These are phyloP conservation scores for Podospora appendiculata DNA, from an alignment of 495 filamentous ascomycete species.

Conservation along the genomic window DNA sequence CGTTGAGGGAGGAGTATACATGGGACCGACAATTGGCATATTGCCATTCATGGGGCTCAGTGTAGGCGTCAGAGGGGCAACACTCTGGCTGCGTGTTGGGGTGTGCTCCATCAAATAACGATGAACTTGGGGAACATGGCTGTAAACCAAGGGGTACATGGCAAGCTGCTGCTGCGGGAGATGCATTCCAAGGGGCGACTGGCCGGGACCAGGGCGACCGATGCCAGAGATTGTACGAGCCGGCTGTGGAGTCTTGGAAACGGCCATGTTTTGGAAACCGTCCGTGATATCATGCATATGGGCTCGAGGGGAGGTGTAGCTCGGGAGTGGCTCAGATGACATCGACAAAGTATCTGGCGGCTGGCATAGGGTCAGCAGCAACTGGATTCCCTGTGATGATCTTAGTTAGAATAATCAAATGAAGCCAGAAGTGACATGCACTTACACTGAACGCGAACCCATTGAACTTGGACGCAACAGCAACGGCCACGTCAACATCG, in stretches of 20 bases:
- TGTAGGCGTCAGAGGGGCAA: constrained; percentile 12
- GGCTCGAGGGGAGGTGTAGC: background rate
- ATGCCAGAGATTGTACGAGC: background rate
- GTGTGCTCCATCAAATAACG: constrained; percentile 30
- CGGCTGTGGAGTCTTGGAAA: constrained; percentile 5
- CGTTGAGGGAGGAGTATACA: constrained; percentile 25
- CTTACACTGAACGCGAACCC: constrained; percentile 42
- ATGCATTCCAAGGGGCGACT: constrained; percentile 8
- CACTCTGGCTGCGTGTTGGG: constrained; percentile 21
- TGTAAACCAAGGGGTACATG: constrained; percentile 31
- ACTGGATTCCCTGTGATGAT: constrained; percentile 9
- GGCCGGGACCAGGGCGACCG: background rate
- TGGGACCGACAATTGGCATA: constrained; percentile 15
- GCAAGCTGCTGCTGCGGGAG: constrained; percentile 13
- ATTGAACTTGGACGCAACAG: constrained; percentile 33
- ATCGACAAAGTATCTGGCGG: background rate
- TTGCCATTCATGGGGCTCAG: constrained; percentile 16
- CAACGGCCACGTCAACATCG: constrained; percentile 33
- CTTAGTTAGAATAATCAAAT: background rate
- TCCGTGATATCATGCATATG: constrained; percentile 8
- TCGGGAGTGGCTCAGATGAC: background rate
- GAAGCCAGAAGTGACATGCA: constrained; percentile 1
- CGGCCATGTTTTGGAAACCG: constrained; percentile 11
- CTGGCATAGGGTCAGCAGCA: constrained; percentile 8
- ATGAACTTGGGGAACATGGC: constrained; percentile 12